Evolutionary conservation across 2,329 filamentous ascomycete genomes (phyloP), one percentile per base, ranked within the genome.

Genomic region (Exophiala bonariae): DNA sequence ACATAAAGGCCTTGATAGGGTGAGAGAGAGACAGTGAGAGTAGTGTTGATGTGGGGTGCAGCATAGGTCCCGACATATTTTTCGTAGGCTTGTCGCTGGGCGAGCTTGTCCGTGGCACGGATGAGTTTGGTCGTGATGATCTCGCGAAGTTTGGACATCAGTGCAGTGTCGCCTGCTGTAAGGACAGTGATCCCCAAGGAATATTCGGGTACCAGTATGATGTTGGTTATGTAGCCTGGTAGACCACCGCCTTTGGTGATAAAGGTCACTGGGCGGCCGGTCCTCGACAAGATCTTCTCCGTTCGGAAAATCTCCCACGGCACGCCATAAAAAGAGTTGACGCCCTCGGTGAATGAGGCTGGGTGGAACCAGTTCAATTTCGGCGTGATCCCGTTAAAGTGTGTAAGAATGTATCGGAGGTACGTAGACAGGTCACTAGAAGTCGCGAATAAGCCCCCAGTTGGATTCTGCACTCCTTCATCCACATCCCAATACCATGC

Each of bases 121-220:
- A 61, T 44, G 17, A 60, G 31, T 6, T 55, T 51, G 13, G 46
- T 49, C 13, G 48, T 44, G 16, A 61, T 42, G 7, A 43, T 35
- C 8, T 58, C 54, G 10, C 41, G 39, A 8, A 60, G 7, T 3
- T 38, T 23, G 10, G 34, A 26, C 11, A 57, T 16, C 4, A 55
- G 33, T 13, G 36, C 30, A 9, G 49, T 31, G 14, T 57, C 50
- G 2, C 59, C 60, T 2, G 52, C 60, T 9, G 55, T 54, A n/a
- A 74, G 59, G 6, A 75, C 63, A 1, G 69, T 72, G 34, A 75
- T 59, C 2, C 70, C 89, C 63, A 76, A 58, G 14, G 69, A 67
- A 44, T 72, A 75, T 20, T 74, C 71, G 0, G 72, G 71, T 1
- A 72, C 54, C 5, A 67, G 43, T 9, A 68, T 61, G 36, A 75